phyloP scores from a whole-genome alignment of 2,329 filamentous ascomycete species.

The Pseudocercospora crystallina region DNA sequence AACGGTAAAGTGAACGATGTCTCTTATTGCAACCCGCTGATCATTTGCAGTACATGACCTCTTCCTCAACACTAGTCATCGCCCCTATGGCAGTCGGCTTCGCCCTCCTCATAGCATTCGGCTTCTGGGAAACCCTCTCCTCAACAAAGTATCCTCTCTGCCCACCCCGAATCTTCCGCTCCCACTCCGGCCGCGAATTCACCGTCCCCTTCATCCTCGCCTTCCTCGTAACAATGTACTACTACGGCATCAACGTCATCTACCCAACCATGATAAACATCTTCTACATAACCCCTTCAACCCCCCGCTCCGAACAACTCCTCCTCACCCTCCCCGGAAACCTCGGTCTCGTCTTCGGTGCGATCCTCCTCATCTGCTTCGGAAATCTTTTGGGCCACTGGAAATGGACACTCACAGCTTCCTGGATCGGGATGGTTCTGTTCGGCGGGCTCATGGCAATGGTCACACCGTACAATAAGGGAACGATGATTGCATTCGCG shows the following conservation, averaged over 20 bases:
- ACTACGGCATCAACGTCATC: conserved; percentile 47
- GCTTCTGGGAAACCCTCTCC: conserved; percentile 1
- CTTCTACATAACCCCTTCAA: conserved; percentile 39
- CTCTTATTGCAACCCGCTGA: too few species aligned
- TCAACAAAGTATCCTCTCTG: conserved; percentile 1
- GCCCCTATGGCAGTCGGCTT: neutral
- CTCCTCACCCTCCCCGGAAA: conserved; percentile 45
- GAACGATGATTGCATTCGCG: conserved; percentile 49
- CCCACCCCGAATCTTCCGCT: conserved; percentile 44
- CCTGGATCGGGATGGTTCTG: conserved; percentile 48
- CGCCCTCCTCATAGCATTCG: neutral
- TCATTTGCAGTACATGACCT: neutral
- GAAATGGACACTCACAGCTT: conserved; percentile 48
- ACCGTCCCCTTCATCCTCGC: conserved; percentile 47
- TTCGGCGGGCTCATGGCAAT: conserved; percentile 49
- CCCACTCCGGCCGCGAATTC: conserved; percentile 45
- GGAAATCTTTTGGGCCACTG: conserved; percentile 47
- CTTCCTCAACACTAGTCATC: conserved; percentile 1
- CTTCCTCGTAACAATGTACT: conserved; percentile 53
- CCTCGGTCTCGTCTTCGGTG: conserved; percentile 47
- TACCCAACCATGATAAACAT: conserved; percentile 50
- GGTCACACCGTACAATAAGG: conserved; percentile 45
- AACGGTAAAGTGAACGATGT: neutral
- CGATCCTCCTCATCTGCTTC: conserved; percentile 42
- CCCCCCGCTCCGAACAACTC: conserved; percentile 12